Percentiles rank a stretch among this genome's conserved stretches.
Evolutionary conservation across 371 early-diverging fungal genomes (phyloP).

Genomic region (Mortierella polycephala): DNA sequence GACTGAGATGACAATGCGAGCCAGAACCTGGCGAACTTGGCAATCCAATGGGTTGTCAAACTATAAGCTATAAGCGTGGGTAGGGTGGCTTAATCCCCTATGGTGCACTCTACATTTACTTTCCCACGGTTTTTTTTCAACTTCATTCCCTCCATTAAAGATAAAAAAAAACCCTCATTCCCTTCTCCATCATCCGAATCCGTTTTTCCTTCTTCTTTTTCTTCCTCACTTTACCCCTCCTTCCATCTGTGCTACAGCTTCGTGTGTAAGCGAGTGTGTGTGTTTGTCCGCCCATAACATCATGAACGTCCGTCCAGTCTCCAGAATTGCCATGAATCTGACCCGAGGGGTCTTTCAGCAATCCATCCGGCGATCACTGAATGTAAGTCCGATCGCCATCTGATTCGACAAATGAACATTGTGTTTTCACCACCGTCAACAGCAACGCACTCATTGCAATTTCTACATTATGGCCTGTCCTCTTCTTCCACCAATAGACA

Average conservation of each 20-base stretch:
- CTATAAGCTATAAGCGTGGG: too few relatives aligned
- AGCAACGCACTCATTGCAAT: neutral
- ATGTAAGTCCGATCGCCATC: slow-evolving; percentile 17
- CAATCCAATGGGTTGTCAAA: too few relatives aligned
- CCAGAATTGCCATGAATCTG: slow-evolving; percentile 44
- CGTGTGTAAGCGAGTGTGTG: neutral
- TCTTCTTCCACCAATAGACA: slow-evolving; percentile 15
- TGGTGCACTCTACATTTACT: too few relatives aligned
- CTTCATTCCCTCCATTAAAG: slow-evolving; percentile 1
- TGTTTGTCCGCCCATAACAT: neutral
- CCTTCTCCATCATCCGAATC: neutral
- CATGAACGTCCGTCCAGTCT: slow-evolving; percentile 37
- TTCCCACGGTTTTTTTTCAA: neutral
- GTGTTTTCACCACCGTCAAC: neutral
- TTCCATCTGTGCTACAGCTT: neutral
- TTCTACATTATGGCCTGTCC: too few relatives aligned
- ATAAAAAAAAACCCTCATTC: neutral
- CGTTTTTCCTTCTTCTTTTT: neutral
- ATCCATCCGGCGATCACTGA: slow-evolving; percentile 28
- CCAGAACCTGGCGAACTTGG: too few relatives aligned
- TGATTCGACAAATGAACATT: too few relatives aligned
- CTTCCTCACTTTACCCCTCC: neutral
- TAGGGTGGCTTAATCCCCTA: too few relatives aligned
- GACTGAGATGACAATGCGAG: too few relatives aligned
- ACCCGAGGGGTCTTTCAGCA: slow-evolving; percentile 33